Evolutionary conservation across 495 filamentous ascomycete genomes (phyloP), one percentile per base, ranked within the genome.

Genomic region (Clohesyomyces aquaticus): DNA sequence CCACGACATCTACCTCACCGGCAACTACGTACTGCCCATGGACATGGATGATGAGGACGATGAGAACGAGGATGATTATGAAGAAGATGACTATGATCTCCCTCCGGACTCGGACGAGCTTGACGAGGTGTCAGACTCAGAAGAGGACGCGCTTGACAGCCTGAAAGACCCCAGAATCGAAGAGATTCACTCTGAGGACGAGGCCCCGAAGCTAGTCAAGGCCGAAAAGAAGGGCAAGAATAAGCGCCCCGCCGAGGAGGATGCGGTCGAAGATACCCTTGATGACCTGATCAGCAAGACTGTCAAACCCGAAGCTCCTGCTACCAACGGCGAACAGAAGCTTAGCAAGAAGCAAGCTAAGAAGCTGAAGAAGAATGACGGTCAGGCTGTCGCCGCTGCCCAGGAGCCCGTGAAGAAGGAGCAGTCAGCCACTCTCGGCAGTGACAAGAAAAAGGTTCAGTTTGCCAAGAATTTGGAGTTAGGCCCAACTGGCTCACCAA

Each of bases 381-480:
- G 93, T 48, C 87, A 96, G 65, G 86, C 93, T 47, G 74, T 77
- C 10, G 71, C 75, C 21, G 82, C 87, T 60, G 74, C 79, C 49
- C 80, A 79, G 47, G 84, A 87, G 77, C 73, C 79, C 3, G 79
- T 79, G 71, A 77, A 83, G 51, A 82, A 81, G 28, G 68, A 62
- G 22, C 25, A 54, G 58, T 83, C 85, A 68, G 80, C 83, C 60
- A 74, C 77, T 54, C 68, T 76, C 58, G 76, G 79, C 61, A 69
- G 79, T 65, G 88, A 89, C 79, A 76, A 76, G 29, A 98, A 98
- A 86, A 97, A 97, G 81, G 94, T 99, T 27, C 91, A 96, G 77
- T 99, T 99, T 75, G 94, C 94, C 66, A 95, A 97, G 83, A 90
- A 97, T 75, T 89, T 98, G 29, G 95, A 98, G 81, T 92, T 96